Conservation (phyloP, 2,329 filamentous ascomycete species). For the Davidsoniella eucalypti region DNA sequence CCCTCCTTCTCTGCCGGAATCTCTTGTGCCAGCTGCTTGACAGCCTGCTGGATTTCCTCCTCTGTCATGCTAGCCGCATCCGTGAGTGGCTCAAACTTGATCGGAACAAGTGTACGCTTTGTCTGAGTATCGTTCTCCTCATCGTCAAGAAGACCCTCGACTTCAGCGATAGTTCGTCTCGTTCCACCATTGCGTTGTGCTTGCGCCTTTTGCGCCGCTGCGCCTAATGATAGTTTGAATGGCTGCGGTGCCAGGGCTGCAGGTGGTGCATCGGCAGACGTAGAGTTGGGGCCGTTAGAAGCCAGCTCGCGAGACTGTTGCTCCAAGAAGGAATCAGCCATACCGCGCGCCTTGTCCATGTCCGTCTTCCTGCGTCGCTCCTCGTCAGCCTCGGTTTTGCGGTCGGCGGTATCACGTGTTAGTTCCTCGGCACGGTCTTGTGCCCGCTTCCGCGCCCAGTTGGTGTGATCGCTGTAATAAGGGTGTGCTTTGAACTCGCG, state of each 20-base stretch:
- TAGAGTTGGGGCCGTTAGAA: neutral
- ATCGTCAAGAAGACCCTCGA: conserved; percentile 87
- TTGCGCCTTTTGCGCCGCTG: conserved; percentile 59
- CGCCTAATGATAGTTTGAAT: conserved; percentile 86
- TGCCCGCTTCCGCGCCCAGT: conserved; percentile 70
- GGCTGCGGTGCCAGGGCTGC: conserved; percentile 45
- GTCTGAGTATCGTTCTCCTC: conserved; percentile 64
- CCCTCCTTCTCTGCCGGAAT: conserved; percentile 78
- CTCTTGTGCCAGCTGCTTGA: conserved; percentile 67
- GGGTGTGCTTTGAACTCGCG: conserved; percentile 51
- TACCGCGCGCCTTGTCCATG: conserved; percentile 60
- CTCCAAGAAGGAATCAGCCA: conserved; percentile 84
- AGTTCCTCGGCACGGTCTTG: conserved; percentile 58
- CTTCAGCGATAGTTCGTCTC: conserved; percentile 74
- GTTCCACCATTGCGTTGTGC: conserved; percentile 38
- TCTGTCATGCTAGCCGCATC: conserved; percentile 53
- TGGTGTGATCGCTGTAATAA: conserved; percentile 75
- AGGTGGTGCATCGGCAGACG: conserved; percentile 17
- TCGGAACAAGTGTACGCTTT: conserved; percentile 63
- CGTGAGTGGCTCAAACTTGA: conserved; percentile 58
- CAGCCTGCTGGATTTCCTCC: conserved; percentile 71
- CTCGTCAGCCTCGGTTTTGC: conserved; percentile 62
- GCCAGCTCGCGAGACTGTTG: conserved; percentile 62
- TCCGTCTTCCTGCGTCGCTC: conserved; percentile 50
- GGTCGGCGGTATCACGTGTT: conserved; percentile 66